These are phyloP conservation scores for Aurinia saxatilis DNA, from an alignment of 345 rosid genomes.

Conservation along the genomic window DNA sequence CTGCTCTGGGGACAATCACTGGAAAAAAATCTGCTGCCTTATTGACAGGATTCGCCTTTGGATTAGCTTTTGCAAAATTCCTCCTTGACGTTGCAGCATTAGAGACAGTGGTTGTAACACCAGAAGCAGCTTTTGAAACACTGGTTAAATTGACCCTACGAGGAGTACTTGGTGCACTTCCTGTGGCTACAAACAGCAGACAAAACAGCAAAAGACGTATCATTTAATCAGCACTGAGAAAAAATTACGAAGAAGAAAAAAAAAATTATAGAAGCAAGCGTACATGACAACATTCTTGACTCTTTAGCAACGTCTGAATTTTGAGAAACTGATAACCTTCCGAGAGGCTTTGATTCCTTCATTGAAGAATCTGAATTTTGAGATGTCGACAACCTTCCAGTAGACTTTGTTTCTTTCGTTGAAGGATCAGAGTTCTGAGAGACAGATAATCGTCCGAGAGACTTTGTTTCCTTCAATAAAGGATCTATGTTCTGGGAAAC, in stretches of 20 bases:
- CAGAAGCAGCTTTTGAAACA: constrained; percentile 37
- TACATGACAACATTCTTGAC: constrained; percentile 55
- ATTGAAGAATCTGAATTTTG: constrained; percentile 41
- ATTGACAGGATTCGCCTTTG: constrained; percentile 41
- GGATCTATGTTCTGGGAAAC: constrained; percentile 45
- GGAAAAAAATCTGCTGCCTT: constrained; percentile 65
- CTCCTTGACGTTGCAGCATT: constrained; percentile 50
- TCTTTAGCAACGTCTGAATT: constrained; percentile 72
- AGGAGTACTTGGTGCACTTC: constrained; percentile 76
- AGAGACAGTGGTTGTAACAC: constrained; percentile 36
- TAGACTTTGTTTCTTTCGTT: constrained; percentile 64
- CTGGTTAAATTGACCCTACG: constrained; percentile 50
- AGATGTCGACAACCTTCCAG: constrained; percentile 67
- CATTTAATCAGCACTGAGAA: neutral
- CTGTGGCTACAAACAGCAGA: constrained; percentile 60
- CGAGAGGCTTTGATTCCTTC: constrained; percentile 78
- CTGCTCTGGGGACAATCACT: constrained; percentile 80
- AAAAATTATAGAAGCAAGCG: constrained; percentile 11
- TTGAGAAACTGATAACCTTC: constrained; percentile 80
- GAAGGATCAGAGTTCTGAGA: constrained; percentile 75
- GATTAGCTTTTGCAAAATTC: constrained; percentile 40
- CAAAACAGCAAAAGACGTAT: constrained; percentile 26
- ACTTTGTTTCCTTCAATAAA: constrained; percentile 64
- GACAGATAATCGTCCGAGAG: constrained; percentile 74
- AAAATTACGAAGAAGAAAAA: neutral